Percentiles rank a stretch among this genome's conserved stretches.
Evolutionary conservation across 2,329 filamentous ascomycete genomes (phyloP).

Genomic region (Huntiella omanensis): DNA sequence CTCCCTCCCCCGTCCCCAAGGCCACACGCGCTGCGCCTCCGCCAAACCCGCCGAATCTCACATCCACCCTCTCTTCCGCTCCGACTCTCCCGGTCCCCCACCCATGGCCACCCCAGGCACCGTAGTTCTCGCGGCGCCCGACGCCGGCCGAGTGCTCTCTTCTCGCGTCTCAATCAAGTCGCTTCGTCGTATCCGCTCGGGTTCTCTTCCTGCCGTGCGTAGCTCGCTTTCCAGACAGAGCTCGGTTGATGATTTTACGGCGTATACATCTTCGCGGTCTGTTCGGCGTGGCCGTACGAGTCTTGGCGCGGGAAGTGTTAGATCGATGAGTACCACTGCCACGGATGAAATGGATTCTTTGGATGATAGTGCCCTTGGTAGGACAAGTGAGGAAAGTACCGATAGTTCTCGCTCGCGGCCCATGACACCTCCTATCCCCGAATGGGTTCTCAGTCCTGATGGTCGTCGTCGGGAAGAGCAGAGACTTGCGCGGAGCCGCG

Average conservation of each 20-base stretch:
- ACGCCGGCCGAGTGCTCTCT: constrained; percentile 27
- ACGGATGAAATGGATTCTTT: constrained; percentile 14
- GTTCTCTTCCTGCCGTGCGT: constrained; percentile 28
- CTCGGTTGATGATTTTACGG: constrained; percentile 29
- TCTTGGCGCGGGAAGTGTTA: constrained; percentile 2
- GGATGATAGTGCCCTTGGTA: constrained; percentile 1
- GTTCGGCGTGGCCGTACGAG: neutral
- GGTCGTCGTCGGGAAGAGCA: constrained; percentile 20
- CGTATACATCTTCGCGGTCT: constrained; percentile 3
- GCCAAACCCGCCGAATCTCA: constrained; percentile 37
- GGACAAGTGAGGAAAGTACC: constrained; percentile 1
- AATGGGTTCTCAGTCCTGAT: constrained; percentile 39
- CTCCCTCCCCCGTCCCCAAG: constrained; percentile 1
- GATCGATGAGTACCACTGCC: constrained; percentile 12
- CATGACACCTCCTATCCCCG: constrained; percentile 41
- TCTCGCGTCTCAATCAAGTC: constrained; percentile 35
- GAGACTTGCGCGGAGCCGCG: neutral
- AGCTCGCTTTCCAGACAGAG: constrained; percentile 30
- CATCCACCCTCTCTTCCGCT: constrained; percentile 62
- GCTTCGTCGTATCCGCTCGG: constrained; percentile 35
- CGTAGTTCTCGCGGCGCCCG: constrained; percentile 49
- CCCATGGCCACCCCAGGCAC: constrained; percentile 50
- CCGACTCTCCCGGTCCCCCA: constrained; percentile 49
- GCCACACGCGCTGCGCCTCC: constrained; percentile 5
- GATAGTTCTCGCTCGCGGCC: constrained; percentile 21